Conservation (phyloP, 345 rosid species). For the Hibiscus trionum region DNA sequence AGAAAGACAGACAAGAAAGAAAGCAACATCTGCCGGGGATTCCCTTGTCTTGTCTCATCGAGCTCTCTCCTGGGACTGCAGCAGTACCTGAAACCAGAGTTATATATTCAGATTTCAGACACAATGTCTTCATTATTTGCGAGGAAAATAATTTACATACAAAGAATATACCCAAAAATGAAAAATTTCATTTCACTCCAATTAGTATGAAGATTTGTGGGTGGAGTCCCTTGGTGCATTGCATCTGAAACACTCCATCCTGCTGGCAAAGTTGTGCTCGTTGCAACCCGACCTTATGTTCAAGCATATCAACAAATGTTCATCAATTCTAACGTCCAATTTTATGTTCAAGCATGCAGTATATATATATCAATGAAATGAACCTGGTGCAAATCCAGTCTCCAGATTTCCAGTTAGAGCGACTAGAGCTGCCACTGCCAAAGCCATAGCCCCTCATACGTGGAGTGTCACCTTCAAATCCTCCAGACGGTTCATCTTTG, state of each 20-base stretch:
- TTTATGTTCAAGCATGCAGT: neutral
- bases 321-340: neutral
- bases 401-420: constrained; percentile 74
- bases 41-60: constrained; percentile 9
- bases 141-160: neutral
- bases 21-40: neutral
- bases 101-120: neutral
- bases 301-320: neutral
- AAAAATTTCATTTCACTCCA: constrained; percentile 11
- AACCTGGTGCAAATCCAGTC: constrained; percentile 81
- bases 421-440: constrained; percentile 33
- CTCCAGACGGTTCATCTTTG: constrained; percentile 34
- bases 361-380: neutral
- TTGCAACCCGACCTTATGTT: constrained; percentile 61
- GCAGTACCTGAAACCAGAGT: constrained; percentile 11
- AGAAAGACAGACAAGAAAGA: neutral
- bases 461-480: constrained; percentile 27
- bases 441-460: constrained; percentile 29
- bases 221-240: constrained; percentile 67
- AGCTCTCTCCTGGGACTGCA: constrained; percentile 8
- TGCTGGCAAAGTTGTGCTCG: constrained; percentile 88
- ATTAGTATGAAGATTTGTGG: constrained; percentile 25
- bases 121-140: neutral
- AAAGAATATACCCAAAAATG: constrained; percentile 10
- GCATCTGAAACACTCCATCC: constrained; percentile 88